Conservation (phyloP, 768 basidiomycete genomes). For the Rickenella mellea region DNA sequence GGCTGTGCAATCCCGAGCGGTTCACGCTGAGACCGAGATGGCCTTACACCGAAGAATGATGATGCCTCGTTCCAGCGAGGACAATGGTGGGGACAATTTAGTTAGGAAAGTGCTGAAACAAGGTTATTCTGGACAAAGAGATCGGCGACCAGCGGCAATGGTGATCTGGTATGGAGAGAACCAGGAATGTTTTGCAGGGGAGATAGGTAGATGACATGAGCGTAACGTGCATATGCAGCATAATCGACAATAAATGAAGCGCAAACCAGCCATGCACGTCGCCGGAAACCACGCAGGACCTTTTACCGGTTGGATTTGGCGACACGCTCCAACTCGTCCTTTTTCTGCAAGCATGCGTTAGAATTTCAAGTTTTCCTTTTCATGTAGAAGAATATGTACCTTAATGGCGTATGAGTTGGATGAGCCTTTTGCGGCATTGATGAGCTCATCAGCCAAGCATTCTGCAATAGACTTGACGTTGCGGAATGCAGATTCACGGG, state of each 20-base stretch:
- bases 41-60: too few species aligned
- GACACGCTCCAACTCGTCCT: constrained; percentile 99
- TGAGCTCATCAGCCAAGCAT: constrained; percentile 97
- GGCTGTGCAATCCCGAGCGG: too few species aligned
- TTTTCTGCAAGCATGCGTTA: constrained; percentile 53
- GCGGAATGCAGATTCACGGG: constrained; percentile 99
- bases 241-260: constrained; percentile 10
- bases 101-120: too few species aligned
- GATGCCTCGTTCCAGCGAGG: too few species aligned
- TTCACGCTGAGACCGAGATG: too few species aligned
- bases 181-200: too few species aligned
- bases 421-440: constrained; percentile 99
- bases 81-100: too few species aligned
- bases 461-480: constrained; percentile 99
- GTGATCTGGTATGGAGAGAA: too few species aligned
- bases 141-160: too few species aligned
- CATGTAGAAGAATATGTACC: constrained; percentile 30
- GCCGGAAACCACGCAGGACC: constrained; percentile 6
- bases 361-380: background rate
- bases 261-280: constrained; percentile 17
- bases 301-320: constrained; percentile 99
- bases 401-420: constrained; percentile 99
- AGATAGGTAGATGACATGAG: too few species aligned
- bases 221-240: too few species aligned
- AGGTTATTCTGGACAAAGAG: too few species aligned